These are phyloP conservation scores for Penicillium sp. DNA, from an alignment of 2,329 filamentous ascomycete genomes.

Conservation along the genomic window DNA sequence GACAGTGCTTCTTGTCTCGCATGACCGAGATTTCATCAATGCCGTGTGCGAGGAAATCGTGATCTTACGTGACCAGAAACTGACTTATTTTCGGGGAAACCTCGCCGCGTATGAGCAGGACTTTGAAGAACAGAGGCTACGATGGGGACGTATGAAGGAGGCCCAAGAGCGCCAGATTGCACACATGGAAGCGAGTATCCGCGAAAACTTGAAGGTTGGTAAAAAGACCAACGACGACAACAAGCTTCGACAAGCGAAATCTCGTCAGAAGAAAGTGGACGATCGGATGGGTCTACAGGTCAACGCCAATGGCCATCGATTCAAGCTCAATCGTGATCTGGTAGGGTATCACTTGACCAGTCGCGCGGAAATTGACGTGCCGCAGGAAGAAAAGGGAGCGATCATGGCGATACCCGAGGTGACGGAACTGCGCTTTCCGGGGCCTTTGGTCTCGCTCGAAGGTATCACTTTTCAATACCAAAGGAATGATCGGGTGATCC, in stretches of 20 bases:
- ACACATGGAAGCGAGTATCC: slow-evolving; percentile 73
- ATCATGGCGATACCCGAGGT: slow-evolving; percentile 57
- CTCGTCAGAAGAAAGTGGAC: slow-evolving; percentile 76
- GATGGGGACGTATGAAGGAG: slow-evolving; percentile 70
- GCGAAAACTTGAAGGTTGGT: slow-evolving; percentile 66
- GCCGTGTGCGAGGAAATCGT: slow-evolving; percentile 70
- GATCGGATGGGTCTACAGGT: slow-evolving; percentile 73
- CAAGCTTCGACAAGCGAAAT: slow-evolving; percentile 78
- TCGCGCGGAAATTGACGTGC: slow-evolving; percentile 66
- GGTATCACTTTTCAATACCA: slow-evolving; percentile 61
- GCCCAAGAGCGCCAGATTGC: slow-evolving; percentile 74
- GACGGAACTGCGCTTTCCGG: slow-evolving; percentile 66
- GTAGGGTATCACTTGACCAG: slow-evolving; percentile 54
- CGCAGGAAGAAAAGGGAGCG: slow-evolving; percentile 54
- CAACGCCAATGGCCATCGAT: slow-evolving; percentile 63
- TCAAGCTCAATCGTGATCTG: slow-evolving; percentile 74
- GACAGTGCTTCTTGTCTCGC: slow-evolving; percentile 73
- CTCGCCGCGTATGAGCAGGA: slow-evolving; percentile 65
- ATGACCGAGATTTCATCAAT: slow-evolving; percentile 76
- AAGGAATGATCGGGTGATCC: slow-evolving; percentile 39
- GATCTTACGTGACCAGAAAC: slow-evolving; percentile 63
- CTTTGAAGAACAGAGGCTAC: slow-evolving; percentile 57
- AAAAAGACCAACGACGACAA: slow-evolving; percentile 76
- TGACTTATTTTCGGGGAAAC: slow-evolving; percentile 71
- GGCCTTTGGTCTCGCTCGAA: slow-evolving; percentile 66